Base-by-base conservation (phyloP, 2,329 filamentous ascomycete genomes). In the Dactylonectria macrodidyma region DNA sequence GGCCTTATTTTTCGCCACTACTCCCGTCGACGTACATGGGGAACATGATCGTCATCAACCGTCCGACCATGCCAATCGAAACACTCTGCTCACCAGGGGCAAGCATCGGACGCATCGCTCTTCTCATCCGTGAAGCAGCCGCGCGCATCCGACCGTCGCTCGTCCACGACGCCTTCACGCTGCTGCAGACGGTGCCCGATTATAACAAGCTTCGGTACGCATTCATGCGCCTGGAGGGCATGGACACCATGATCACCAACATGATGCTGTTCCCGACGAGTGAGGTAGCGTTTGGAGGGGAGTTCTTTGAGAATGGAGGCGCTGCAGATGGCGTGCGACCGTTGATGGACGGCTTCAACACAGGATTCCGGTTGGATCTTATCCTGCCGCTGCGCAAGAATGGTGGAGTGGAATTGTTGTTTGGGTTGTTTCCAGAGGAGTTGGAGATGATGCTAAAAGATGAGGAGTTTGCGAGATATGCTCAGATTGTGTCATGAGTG, bases 201-300 rank as follows among this genome's bases (percentile, higher is more conserved):
- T 71, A 78, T 54, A 74, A 68, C 34, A 67, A 67, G 46, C 67
- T 74, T 44, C 68, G 70, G 11, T 73, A 70, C 3, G 75, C 77
- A 7, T 74, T 72, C 63, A 76, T 76, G 73, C 71, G 72, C 3
- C 72, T 78, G 0, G 71, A 77, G 22, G 72, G 75, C 41, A 74
- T 76, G 72, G 60, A 78, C 57, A 64, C 75, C 47, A 73, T 79
- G 70, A 74, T 79, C 9, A 75, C 76, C 6, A 79, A 78, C 54
- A 71, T 80, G 68, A 74, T 80, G 68, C 60, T 79, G 10, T 71
- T 78, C 50, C 76, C 71, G 30, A 66, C 68, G n/a, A 67, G 66
- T 33, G 75, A 78, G 24, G 69, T 79, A 33, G 62, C 60, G 5
- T 79, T 80, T 52, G 78, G 78, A 1, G 71, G 68, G n/a, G 19